phyloP scores from a whole-genome alignment of 305 asterid genomes.

The Fraxinus velutina region DNA sequence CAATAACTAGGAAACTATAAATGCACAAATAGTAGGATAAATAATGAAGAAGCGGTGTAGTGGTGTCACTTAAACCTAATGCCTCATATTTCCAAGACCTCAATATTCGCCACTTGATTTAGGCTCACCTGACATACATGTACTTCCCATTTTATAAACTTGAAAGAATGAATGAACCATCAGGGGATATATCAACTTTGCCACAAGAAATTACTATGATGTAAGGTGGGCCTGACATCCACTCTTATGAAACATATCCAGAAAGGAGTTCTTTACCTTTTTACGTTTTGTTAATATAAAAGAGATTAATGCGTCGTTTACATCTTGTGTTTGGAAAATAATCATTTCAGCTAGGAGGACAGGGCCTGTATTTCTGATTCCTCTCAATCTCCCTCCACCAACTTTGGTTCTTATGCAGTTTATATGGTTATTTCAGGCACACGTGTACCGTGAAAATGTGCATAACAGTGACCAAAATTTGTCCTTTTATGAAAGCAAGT shows the following conservation, averaged over 20 bases:
- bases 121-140: neutral
- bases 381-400: neutral
- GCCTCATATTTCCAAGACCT: neutral
- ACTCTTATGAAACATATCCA: neutral
- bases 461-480: constrained; percentile 18
- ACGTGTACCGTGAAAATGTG: constrained; percentile 48
- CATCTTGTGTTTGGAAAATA: neutral
- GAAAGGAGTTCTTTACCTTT: neutral
- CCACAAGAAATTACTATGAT: neutral
- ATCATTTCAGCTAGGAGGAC: neutral
- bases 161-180: neutral
- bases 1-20: neutral
- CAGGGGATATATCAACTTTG: neutral
- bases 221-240: neutral
- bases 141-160: neutral
- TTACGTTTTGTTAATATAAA: neutral
- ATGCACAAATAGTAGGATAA: neutral
- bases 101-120: neutral
- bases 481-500: constrained; percentile 34
- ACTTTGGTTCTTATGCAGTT: constrained; percentile 12
- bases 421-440: constrained; percentile 57
- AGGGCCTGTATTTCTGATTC: neutral
- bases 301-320: neutral
- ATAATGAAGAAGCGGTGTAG: too few species aligned
- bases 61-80: neutral